A percentile compares a stretch with the other conserved stretches of the same genome.
Conservation (phyloP, 495 filamentous ascomycete genomes). For the Penicillium angulare region DNA sequence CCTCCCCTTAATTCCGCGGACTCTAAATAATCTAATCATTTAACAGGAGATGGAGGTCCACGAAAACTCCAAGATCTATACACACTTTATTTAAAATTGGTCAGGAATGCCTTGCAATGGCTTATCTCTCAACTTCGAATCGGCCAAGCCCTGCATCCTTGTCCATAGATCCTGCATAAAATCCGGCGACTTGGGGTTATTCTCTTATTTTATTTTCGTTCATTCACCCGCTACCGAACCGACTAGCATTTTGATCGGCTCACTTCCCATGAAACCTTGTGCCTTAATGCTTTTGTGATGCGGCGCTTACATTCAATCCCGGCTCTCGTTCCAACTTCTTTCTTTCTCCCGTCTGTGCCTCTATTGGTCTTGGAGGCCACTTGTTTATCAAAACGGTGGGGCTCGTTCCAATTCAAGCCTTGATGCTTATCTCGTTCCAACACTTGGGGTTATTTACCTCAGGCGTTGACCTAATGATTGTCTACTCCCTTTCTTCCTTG, state of each 20-base stretch:
- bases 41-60: constrained; percentile 99
- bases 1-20: background rate
- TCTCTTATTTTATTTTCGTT: constrained; percentile 13
- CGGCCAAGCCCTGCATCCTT: constrained; percentile 18
- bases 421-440: constrained; percentile 6
- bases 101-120: constrained; percentile 25
- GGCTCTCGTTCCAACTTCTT: constrained; percentile 7
- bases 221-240: too few species aligned
- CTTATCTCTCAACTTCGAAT: background rate
- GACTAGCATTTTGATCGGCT: too few species aligned
- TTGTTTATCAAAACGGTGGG: constrained; percentile 15
- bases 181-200: constrained; percentile 26
- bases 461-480: constrained; percentile 28
- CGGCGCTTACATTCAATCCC: background rate
- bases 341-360: background rate
- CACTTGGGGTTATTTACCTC: constrained; percentile 1
- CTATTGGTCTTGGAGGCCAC: constrained; percentile 1
- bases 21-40: constrained; percentile 27
- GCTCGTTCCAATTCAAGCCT: constrained; percentile 13
- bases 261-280: background rate
- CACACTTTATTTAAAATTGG: constrained; percentile 85
- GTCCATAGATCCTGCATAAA: constrained; percentile 34
- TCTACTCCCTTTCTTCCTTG: constrained; percentile 10
- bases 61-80: constrained; percentile 97
- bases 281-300: background rate